phyloP scores from a whole-genome alignment of 2,329 filamentous ascomycete genomes.

The Stagonosporopsis chrysanthemi region DNA sequence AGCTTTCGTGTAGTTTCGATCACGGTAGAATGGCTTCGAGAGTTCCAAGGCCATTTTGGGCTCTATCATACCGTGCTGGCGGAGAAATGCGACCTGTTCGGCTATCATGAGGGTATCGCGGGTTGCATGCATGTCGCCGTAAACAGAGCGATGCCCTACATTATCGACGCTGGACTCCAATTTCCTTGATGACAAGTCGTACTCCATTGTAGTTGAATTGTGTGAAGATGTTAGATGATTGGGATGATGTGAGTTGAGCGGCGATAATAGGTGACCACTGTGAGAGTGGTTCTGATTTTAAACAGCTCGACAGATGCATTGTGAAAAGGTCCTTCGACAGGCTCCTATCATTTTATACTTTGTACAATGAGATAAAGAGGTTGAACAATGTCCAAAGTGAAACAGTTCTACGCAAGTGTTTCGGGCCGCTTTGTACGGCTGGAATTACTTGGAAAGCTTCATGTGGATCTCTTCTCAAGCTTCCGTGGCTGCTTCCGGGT shows the following conservation, averaged over 20 bases:
- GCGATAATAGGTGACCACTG: not conserved
- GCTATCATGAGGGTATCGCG: slow-evolving; percentile 25
- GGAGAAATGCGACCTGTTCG: slow-evolving; percentile 19
- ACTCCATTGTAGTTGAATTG: not conserved
- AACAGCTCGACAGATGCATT: not conserved
- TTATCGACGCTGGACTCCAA: not conserved
- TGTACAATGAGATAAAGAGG: not conserved
- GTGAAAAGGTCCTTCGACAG: not conserved
- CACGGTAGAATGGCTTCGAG: slow-evolving; percentile 15
- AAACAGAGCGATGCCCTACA: slow-evolving; percentile 17
- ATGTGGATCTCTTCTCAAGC: slow-evolving; percentile 20
- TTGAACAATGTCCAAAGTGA: not conserved
- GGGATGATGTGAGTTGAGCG: too few species aligned
- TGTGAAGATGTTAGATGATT: not conserved
- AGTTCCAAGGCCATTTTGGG: slow-evolving; percentile 22
- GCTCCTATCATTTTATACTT: not conserved
- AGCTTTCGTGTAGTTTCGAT: slow-evolving; percentile 20
- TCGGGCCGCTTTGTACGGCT: not conserved
- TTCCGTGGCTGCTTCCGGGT: slow-evolving; percentile 20
- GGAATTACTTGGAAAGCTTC: not conserved
- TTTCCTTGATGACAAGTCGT: not conserved
- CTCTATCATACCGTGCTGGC: slow-evolving; percentile 17
- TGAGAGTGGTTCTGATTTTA: not conserved
- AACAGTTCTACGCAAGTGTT: not conserved
- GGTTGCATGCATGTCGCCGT: slow-evolving; percentile 28